Conservation (phyloP, 306 rosid species). For the Ammopiptanthus mongolicus region DNA sequence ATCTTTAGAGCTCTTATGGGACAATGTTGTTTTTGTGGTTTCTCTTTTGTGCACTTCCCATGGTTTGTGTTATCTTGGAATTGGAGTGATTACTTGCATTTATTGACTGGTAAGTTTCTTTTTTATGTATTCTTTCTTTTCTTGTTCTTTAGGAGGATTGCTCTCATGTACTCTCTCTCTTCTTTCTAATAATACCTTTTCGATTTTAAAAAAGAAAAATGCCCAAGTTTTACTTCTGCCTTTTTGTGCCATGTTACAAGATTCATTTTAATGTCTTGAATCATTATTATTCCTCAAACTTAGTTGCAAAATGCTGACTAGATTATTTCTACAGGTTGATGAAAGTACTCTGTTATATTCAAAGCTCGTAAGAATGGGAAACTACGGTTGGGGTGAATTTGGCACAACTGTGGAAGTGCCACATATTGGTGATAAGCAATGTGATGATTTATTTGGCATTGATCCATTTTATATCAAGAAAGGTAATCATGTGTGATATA, state of each 20-base stretch:
- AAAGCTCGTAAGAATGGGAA: slow-evolving; percentile 53
- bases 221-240: not conserved
- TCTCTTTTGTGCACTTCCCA: not conserved
- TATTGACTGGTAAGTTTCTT: too few relatives aligned
- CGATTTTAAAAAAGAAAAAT: too few relatives aligned
- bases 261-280: not conserved
- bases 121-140: too few relatives aligned
- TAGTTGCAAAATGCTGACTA: not conserved
- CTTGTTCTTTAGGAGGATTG: too few relatives aligned
- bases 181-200: too few relatives aligned
- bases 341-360: slow-evolving; percentile 25
- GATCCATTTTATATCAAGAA: slow-evolving; percentile 70
- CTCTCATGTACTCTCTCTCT: too few relatives aligned
- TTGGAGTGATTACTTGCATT: too few relatives aligned
- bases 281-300: not conserved
- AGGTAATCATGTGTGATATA: slow-evolving; percentile 38
- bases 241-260: not conserved
- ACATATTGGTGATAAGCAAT: slow-evolving; percentile 27
- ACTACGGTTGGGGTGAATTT: slow-evolving; percentile 72
- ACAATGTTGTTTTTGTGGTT: not conserved
- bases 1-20: not conserved
- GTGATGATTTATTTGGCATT: slow-evolving; percentile 55
- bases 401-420: slow-evolving; percentile 27
- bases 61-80: too few relatives aligned
- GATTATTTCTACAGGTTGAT: slow-evolving; percentile 42